A percentile compares a stretch with the other conserved stretches of the same genome.
phyloP scores from a whole-genome alignment of 176 grass and related monocot species.

The Ensete ventricosum region DNA sequence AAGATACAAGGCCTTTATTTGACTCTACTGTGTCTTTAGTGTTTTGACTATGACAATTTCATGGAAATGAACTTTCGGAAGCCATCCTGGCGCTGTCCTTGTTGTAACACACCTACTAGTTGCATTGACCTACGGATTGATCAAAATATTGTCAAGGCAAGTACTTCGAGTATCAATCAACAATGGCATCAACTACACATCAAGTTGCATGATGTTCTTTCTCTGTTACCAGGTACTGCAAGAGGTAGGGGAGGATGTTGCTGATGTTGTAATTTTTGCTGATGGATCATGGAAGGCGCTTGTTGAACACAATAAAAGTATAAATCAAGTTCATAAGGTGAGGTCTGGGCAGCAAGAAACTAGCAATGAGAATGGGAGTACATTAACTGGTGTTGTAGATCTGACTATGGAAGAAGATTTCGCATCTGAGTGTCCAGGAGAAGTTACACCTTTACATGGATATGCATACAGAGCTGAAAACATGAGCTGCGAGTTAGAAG shows the following conservation, averaged over 20 bases:
- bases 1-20: conserved; percentile 22
- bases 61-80: conserved; percentile 87
- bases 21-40: conserved; percentile 31
- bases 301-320: conserved; percentile 43
- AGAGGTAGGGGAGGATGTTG: conserved; percentile 45
- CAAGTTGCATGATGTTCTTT: conserved; percentile 13
- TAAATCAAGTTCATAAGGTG: conserved; percentile 28
- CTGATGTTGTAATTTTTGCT: conserved; percentile 46
- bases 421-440: conserved; percentile 26
- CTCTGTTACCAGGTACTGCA: conserved; percentile 46
- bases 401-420: conserved; percentile 49
- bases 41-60: conserved; percentile 97
- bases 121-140: conserved; percentile 61
- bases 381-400: conserved; percentile 43
- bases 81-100: conserved; percentile 80
- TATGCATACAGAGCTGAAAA: conserved; percentile 7
- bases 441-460: not conserved
- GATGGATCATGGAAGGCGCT: conserved; percentile 74
- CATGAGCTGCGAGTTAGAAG: conserved; percentile 29
- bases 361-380: conserved; percentile 24
- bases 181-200: conserved; percentile 13
- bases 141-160: conserved; percentile 77
- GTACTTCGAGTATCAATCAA: conserved; percentile 14
- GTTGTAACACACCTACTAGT: conserved; percentile 62
- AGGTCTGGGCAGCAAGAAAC: conserved; percentile 14